Percentiles rank a stretch among this genome's conserved stretches.
Evolutionary conservation across 768 basidiomycete species (phyloP).

Genomic region (Leccinum disarticulatum): DNA sequence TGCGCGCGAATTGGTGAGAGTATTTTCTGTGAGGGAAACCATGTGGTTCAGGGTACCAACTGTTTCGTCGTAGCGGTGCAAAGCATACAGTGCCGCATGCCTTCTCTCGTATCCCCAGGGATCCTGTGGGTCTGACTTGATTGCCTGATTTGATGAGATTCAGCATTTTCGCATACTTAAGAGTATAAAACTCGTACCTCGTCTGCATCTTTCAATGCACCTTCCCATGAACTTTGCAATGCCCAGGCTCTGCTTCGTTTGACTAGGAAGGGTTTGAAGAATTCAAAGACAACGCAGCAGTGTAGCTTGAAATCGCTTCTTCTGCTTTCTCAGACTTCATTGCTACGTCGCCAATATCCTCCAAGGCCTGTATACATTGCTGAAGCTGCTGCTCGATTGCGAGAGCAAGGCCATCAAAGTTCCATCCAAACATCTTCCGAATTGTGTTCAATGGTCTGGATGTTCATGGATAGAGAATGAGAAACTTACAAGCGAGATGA

Average conservation of each 20-base stretch:
- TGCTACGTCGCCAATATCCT: slow-evolving; percentile 1
- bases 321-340: not conserved
- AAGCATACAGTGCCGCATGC: not conserved
- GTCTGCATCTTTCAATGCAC: slow-evolving; percentile 15
- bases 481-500: not conserved
- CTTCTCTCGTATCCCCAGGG: slow-evolving; percentile 1
- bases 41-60: not conserved
- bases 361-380: not conserved
- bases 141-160: not conserved
- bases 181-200: not conserved
- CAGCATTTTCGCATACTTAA: not conserved
- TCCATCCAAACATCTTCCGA: slow-evolving; percentile 14
- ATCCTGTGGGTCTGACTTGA: not conserved
- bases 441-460: not conserved
- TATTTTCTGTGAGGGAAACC: not conserved
- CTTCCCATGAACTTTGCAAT: not conserved
- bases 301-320: slow-evolving; percentile 1
- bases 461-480: no score
- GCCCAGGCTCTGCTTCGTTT: slow-evolving; percentile 5
- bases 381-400: not conserved
- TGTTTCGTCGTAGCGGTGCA: slow-evolving; percentile 2
- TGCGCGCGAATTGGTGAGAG: not conserved
- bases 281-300: not conserved
- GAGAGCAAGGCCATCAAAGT: slow-evolving; percentile 3
- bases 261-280: slow-evolving; percentile 2